phyloP scores from a whole-genome alignment of 2,329 filamentous ascomycete genomes.

The Cordyceps cateniannulata region DNA sequence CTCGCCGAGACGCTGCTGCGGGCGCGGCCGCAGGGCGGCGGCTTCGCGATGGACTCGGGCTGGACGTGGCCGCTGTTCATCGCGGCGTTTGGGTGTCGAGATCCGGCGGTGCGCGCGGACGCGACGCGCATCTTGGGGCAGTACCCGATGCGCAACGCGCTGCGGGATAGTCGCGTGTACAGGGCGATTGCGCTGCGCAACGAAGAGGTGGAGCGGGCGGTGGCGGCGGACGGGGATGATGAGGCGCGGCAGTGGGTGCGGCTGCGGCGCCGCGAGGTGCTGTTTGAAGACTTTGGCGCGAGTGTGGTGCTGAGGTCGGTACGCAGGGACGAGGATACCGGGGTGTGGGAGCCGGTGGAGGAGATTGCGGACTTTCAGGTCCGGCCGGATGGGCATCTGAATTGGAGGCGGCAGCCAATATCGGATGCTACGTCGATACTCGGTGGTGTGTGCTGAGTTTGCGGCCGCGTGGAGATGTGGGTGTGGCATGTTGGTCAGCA shows the following conservation, averaged over 20 bases:
- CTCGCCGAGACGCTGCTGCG: constrained; percentile 32
- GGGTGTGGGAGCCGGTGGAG: constrained; percentile 32
- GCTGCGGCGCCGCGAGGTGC: constrained; percentile 30
- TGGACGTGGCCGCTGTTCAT: constrained; percentile 39
- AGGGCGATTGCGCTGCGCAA: constrained; percentile 33
- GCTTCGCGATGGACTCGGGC: constrained; percentile 40
- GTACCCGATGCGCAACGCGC: constrained; percentile 37
- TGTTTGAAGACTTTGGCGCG: constrained; percentile 32
- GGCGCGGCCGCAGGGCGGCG: constrained; percentile 26
- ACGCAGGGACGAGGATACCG: constrained; percentile 24
- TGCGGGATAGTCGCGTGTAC: constrained; percentile 36
- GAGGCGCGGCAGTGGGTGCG: constrained; percentile 32
- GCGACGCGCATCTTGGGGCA: constrained; percentile 33
- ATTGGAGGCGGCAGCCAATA: constrained; percentile 30
- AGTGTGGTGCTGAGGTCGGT: constrained; percentile 32
- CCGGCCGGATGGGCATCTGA: constrained; percentile 23
- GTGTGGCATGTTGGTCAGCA: background rate
- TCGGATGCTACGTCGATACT: constrained; percentile 28
- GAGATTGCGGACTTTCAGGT: constrained; percentile 29
- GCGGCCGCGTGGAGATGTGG: background rate
- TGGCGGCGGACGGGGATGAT: constrained; percentile 24
- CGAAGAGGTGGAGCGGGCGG: constrained; percentile 27
- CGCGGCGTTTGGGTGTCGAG: constrained; percentile 34
- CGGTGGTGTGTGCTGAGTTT: constrained; percentile 20
- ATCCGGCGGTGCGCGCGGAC: constrained; percentile 31